Percentiles rank a stretch among this genome's conserved stretches.
Conservation (phyloP, 352 stramenopile genomes). For the Globisporangium irregulare region DNA sequence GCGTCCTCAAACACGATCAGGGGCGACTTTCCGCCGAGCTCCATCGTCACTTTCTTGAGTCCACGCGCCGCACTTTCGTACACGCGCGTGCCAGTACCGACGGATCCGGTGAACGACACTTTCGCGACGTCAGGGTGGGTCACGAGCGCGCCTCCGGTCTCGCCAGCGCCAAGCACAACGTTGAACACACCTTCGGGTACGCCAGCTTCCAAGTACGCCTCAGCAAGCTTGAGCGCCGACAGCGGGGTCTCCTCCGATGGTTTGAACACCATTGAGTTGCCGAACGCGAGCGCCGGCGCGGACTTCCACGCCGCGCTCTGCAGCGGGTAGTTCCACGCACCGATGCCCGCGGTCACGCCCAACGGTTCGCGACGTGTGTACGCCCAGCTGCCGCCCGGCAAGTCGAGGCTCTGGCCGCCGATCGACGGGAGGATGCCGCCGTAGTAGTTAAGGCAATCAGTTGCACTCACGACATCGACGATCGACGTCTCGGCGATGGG, state of each 20-base stretch:
- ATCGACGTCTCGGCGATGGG: conserved; percentile 70
- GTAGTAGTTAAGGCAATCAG: conserved; percentile 82
- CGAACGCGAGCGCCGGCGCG: conserved; percentile 76
- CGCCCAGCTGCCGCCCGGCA: conserved; percentile 63
- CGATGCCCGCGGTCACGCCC: conserved; percentile 70
- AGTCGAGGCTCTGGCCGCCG: conserved; percentile 65
- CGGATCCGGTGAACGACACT: conserved; percentile 87
- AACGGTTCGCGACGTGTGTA: conserved; percentile 77
- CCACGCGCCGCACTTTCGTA: conserved; percentile 64
- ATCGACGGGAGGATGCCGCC: conserved; percentile 59
- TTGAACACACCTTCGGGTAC: conserved; percentile 79
- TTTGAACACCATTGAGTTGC: conserved; percentile 93
- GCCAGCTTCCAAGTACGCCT: conserved; percentile 66
- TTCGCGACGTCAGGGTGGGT: conserved; percentile 55
- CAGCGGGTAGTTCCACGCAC: conserved; percentile 83
- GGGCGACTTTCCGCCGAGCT: conserved; percentile 88
- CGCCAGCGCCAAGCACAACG: conserved; percentile 64
- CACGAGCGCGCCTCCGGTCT: conserved; percentile 56
- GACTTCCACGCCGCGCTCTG: conserved; percentile 83
- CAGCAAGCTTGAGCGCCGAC: conserved; percentile 58
- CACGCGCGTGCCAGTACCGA: conserved; percentile 65
- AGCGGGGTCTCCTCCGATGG: conserved; percentile 86
- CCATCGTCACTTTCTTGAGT: conserved; percentile 89
- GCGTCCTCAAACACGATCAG: conserved; percentile 88
- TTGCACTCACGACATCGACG: conserved; percentile 67